Base-by-base conservation (phyloP, 805 yeast genomes). In the Yarrowia sp. region DNA sequence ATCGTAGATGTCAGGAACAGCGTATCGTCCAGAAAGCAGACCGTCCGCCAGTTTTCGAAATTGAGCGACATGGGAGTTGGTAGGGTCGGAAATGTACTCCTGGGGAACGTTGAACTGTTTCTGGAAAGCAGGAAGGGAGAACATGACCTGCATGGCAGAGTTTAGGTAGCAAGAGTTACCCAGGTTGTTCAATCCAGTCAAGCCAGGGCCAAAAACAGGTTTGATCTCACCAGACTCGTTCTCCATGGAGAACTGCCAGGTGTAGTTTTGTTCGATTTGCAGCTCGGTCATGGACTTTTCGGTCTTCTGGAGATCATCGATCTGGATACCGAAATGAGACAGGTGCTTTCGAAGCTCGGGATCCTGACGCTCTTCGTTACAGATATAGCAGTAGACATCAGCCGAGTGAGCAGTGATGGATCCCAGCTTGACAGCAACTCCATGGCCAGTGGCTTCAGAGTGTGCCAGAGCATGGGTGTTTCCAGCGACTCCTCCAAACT, bases 101-200 rank as follows among this genome's bases (percentile, higher is more conserved):
- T 43, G 53, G 6, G 60, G 60, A 66, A 71, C 71, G 33, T 72
- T 70, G 68, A 74, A 74, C 44, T 75, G 71, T 30, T 74, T 76
- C 70, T 68, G 71, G 73, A 78, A 80, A 68, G 63, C 74, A 30
- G 73, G 77, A 8, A 75, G 76, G 17, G 77, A 78, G 71, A 89
- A 88, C 53, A 95, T 77, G 1, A 86, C 81, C 76, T 95, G 99
- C 2, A 92, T 69, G 0, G 87, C 92, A 0, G 97, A 89, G 58
- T 92, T 90, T 70, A 95, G 73, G 75, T 95, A 95, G 78, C 99
- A 95, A 0, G 97, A 89, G 74, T 95, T 95, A 2, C 99, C 99
- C 71, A 95, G 79, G 74, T 95, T 95, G 72, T 89, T 86, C 75
- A 95, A 78, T 0, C 99, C 99, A 0, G 96, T 91, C 39, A 90